phyloP scores from a whole-genome alignment of 768 basidiomycete genomes.

The Candolleomyces efflorescens region DNA sequence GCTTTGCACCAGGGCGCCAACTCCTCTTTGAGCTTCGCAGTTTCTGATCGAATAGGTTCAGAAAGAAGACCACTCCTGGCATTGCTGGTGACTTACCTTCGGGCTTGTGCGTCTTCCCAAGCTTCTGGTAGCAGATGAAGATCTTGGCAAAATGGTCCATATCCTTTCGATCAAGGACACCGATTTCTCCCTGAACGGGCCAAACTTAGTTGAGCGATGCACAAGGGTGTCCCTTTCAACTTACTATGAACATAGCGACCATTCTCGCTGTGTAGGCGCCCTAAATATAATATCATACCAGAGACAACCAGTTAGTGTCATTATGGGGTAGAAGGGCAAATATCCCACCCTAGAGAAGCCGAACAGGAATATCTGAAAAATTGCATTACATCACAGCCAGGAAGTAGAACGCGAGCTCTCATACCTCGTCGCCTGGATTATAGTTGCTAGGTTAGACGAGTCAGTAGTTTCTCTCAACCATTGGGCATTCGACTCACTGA shows the following conservation, averaged over 20 bases:
- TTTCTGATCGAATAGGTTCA: slow-evolving; percentile 13
- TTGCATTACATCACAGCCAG: slow-evolving; percentile 4
- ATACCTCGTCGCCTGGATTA: slow-evolving; percentile 65
- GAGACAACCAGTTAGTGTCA: background rate
- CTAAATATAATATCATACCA: slow-evolving; percentile 33
- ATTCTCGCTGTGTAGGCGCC: slow-evolving; percentile 76
- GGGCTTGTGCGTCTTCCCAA: slow-evolving; percentile 48
- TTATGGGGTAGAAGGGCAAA: background rate
- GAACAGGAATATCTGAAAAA: slow-evolving; percentile 65
- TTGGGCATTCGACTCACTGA: slow-evolving; percentile 44
- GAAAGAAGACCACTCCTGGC: background rate
- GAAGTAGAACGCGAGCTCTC: background rate
- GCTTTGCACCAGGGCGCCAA: slow-evolving; percentile 53
- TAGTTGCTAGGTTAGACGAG: slow-evolving; percentile 48
- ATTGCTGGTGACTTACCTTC: slow-evolving; percentile 29
- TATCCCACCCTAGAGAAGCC: slow-evolving; percentile 65
- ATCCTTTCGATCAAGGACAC: slow-evolving; percentile 62
- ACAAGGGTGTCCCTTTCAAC: slow-evolving; percentile 9
- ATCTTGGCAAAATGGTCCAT: slow-evolving; percentile 71
- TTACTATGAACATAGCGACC: slow-evolving; percentile 66
- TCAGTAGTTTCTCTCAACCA: background rate
- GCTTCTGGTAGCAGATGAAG: slow-evolving; percentile 56
- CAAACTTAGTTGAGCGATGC: background rate
- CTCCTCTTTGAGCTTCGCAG: slow-evolving; percentile 39
- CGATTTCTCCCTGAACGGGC: slow-evolving; percentile 54